These are phyloP conservation scores for Gillenia trifoliata DNA, from an alignment of 306 rosid species.

Conservation along the genomic window DNA sequence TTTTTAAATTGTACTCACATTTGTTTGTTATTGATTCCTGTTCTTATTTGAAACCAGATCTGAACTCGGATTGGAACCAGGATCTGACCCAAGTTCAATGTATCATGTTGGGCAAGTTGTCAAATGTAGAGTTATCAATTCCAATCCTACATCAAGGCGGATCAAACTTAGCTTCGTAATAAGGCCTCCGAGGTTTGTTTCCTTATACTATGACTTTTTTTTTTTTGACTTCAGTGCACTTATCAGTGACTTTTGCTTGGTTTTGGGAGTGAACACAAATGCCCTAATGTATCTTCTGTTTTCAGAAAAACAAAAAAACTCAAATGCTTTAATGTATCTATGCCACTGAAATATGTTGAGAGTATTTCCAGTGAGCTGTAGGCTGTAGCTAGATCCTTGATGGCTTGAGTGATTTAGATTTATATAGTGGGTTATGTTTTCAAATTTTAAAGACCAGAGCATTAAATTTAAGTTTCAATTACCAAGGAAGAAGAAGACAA, in stretches of 20 bases:
- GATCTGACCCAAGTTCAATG: conserved; percentile 58
- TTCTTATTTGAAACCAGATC: conserved; percentile 51
- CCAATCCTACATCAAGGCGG: conserved; percentile 65
- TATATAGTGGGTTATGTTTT: background rate
- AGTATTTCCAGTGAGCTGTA: background rate
- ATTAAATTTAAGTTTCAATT: background rate
- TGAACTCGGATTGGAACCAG: conserved; percentile 87
- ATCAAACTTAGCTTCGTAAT: conserved; percentile 84
- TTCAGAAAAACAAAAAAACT: no score
- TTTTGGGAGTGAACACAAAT: background rate
- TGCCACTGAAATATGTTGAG: background rate
- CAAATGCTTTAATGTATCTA: background rate
- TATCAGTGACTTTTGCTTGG: background rate
- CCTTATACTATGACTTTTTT: background rate
- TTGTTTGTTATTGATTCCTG: conserved; percentile 14
- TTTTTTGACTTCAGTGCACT: background rate
- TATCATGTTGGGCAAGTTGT: conserved; percentile 89
- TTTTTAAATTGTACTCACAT: background rate
- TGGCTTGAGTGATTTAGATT: background rate
- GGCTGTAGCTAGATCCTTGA: background rate
- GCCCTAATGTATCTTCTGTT: background rate
- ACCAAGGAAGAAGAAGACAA: background rate
- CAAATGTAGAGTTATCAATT: conserved; percentile 70
- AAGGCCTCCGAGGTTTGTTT: conserved; percentile 69
- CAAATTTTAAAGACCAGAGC: background rate